Evolutionary conservation across 1,284 basidiomycete species (phyloP).

Genomic region (Cyathus pygmaeus): DNA sequence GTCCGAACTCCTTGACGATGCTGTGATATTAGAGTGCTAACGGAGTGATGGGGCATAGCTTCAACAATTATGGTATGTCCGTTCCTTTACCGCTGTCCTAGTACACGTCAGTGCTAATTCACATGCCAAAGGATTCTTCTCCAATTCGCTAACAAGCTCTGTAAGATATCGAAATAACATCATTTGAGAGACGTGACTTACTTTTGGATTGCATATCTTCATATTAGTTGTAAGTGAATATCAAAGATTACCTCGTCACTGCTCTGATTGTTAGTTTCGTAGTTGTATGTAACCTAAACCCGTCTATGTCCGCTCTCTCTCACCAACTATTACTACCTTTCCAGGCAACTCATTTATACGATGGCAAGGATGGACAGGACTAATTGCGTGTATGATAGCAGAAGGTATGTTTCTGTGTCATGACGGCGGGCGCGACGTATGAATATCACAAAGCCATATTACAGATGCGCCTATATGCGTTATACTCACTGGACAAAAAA

Average conservation of each 20-base stretch:
- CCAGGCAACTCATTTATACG: constrained; percentile 57
- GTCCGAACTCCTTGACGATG: constrained; percentile 22
- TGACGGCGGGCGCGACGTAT: background rate
- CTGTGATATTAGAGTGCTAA: background rate
- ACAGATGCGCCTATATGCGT: constrained; percentile 69
- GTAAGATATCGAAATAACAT: constrained; percentile 19
- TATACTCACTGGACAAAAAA: constrained; percentile 63
- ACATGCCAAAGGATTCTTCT: constrained; percentile 37
- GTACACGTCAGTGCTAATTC: background rate
- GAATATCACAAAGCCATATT: constrained; percentile 54
- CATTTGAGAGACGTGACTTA: too few relatives aligned
- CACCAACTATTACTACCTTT: constrained; percentile 1
- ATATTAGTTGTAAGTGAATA: too few relatives aligned
- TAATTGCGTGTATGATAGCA: constrained; percentile 61
- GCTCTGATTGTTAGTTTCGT: constrained; percentile 1
- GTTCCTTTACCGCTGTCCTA: background rate
- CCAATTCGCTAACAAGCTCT: constrained; percentile 30
- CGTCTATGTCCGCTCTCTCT: background rate
- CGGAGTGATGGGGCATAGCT: constrained; percentile 35
- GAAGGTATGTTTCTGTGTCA: constrained; percentile 52
- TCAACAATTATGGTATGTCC: constrained; percentile 61
- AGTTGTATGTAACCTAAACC: constrained; percentile 15
- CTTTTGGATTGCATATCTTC: background rate
- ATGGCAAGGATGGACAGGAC: constrained; percentile 70
- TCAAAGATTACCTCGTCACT: background rate